Evolutionary conservation across 1,284 basidiomycete genomes (phyloP), one percentile per base, ranked within the genome.

Genomic region (Sanguinoderma infundibulare): DNA sequence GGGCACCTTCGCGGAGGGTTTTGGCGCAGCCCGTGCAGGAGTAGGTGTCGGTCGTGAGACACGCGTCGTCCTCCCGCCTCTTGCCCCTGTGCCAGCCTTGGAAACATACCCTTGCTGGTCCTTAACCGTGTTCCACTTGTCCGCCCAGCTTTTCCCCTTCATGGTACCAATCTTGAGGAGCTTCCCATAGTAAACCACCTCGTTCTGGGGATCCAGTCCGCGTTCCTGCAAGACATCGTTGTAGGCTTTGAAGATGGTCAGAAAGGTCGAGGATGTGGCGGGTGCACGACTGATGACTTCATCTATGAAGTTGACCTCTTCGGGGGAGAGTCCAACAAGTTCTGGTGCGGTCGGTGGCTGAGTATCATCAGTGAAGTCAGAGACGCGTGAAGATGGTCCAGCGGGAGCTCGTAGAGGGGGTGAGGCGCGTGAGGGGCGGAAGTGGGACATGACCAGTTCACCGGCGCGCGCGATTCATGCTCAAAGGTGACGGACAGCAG

Each of bases 241-340:
- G 72, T 94, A 94, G 0, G 91, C 89, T 69, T 90, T 91, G 80
- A 92, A 87, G n/a, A 92, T 83, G 2, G 85, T 82, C 36, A 91
- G 78, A 69, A 93, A 93, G 0, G 87, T 88, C 1, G 87, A 89
- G 14, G 90, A 85, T 26, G 81, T 77, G 8, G 84, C 78, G 5
- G 87, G 81, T 51, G 88, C 89, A 57, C 87, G 85, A 59, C 79
- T 71, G 42, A 94, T 84, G 2, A 94, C 89, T 38, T 85, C 83
- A 63, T 94, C 89, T 49, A 94, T 80, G 64, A 94, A 82, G 53
- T 85, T 80, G 62, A 92, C 80, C 68, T 94, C 89, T 56, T 83
- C 77, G 3, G 73, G 71, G 0, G 87, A 79, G 32, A 94, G 81
- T 36, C 80, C 77, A 35, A 80, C 75, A 22, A 92, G 79, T 71